Conservation (phyloP, 148 eudicot genomes). For the Rhododendron molle region DNA sequence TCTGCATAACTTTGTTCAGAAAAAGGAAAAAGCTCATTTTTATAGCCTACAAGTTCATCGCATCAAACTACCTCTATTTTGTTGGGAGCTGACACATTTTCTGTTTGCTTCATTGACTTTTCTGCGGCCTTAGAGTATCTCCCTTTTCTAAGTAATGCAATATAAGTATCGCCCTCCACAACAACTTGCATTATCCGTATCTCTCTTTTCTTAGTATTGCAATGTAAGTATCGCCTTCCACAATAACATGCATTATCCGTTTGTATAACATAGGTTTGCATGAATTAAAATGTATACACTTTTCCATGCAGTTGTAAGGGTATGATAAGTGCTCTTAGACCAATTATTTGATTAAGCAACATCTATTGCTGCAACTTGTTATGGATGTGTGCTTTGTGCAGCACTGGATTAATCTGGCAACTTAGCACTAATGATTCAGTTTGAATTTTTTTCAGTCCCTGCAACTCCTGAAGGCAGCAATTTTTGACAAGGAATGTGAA, state of each 20-base stretch:
- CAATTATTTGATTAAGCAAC: not conserved
- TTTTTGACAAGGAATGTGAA: slow-evolving; percentile 78
- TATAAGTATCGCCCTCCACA: not conserved
- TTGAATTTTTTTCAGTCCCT: slow-evolving; percentile 55
- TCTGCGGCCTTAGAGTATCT: not conserved
- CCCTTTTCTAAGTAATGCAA: not conserved
- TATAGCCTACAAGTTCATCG: too few species aligned
- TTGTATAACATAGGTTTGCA: not conserved
- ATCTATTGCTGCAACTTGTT: not conserved
- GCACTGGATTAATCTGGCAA: not conserved
- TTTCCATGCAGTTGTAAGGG: not conserved
- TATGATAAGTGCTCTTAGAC: not conserved
- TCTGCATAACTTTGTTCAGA: not conserved
- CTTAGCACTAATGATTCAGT: slow-evolving; percentile 11
- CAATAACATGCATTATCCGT: not conserved
- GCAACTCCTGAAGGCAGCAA: slow-evolving; percentile 79
- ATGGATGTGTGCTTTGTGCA: not conserved
- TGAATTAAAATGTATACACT: not conserved
- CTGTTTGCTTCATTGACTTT: not conserved
- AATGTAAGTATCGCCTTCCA: not conserved
- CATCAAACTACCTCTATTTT: not conserved
- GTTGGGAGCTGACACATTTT: not conserved
- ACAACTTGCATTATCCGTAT: not conserved
- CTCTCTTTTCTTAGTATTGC: not conserved
- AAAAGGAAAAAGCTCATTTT: not conserved